Conservation (phyloP, 176 grass and related monocot genomes). For the barley (Hordeum vulgare) region MorexV3_pseudomolecules_assembly NC_058524.1:503164480-503164979, state of each 20-base stretch:
- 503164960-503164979: too few species aligned
- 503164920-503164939: neutral
- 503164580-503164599: conserved; percentile 49
- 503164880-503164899: conserved; percentile 35
- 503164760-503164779: conserved; percentile 39
- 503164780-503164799: conserved; percentile 22
- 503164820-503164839: conserved; percentile 29
- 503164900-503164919: neutral
- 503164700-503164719: conserved; percentile 23
- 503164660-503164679: conserved; percentile 34
- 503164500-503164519: conserved; percentile 39
- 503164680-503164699: neutral
- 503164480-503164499: conserved; percentile 57
- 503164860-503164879: conserved; percentile 29
- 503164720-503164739: conserved; percentile 23
- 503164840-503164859: conserved; percentile 27
- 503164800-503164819: conserved; percentile 38
- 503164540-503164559: conserved; percentile 38
- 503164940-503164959: neutral
- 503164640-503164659: conserved; percentile 43
- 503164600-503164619: conserved; percentile 36
- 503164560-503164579: conserved; percentile 10
- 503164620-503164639: conserved; percentile 27
- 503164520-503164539: conserved; percentile 28
- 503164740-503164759: conserved; percentile 13